phyloP scores from a whole-genome alignment of 164 flowering plant species.

The Vitis rotundifolia region DNA sequence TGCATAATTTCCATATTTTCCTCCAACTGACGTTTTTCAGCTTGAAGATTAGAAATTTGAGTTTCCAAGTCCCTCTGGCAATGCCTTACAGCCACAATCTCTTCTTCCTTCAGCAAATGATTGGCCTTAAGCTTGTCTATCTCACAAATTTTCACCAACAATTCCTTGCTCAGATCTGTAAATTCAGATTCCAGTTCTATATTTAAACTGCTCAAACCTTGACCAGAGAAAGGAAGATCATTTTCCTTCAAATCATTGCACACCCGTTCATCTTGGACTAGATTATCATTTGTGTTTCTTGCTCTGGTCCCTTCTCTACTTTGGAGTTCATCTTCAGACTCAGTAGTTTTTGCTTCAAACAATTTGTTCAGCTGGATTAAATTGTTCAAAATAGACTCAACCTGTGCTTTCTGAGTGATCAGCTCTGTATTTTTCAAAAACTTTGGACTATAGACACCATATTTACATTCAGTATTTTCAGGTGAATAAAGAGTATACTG shows the following conservation, averaged over 20 bases:
- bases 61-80: slow-evolving; percentile 27
- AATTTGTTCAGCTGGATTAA: slow-evolving; percentile 34
- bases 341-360: slow-evolving; percentile 29
- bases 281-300: slow-evolving; percentile 9
- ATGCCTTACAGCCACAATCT: slow-evolving; percentile 25
- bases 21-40: slow-evolving; percentile 43
- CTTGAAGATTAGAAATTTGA: slow-evolving; percentile 33
- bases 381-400: slow-evolving; percentile 27
- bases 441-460: not conserved
- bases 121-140: slow-evolving; percentile 27
- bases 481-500: slow-evolving; percentile 7
- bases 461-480: slow-evolving; percentile 10
- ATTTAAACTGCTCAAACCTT: slow-evolving; percentile 18
- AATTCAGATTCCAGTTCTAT: slow-evolving; percentile 17
- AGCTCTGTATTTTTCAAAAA: too few relatives aligned
- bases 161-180: slow-evolving; percentile 21
- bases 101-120: slow-evolving; percentile 36
- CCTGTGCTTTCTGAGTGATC: slow-evolving; percentile 24
- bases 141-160: slow-evolving; percentile 24
- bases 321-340: slow-evolving; percentile 21
- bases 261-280: slow-evolving; percentile 21
- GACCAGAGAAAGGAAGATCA: slow-evolving; percentile 10
- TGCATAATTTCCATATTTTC: slow-evolving; percentile 30
- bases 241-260: slow-evolving; percentile 12
- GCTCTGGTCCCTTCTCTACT: slow-evolving; percentile 20